phyloP scores from a whole-genome alignment of 2,329 filamentous ascomycete species.

The Lachnellula arida region DNA sequence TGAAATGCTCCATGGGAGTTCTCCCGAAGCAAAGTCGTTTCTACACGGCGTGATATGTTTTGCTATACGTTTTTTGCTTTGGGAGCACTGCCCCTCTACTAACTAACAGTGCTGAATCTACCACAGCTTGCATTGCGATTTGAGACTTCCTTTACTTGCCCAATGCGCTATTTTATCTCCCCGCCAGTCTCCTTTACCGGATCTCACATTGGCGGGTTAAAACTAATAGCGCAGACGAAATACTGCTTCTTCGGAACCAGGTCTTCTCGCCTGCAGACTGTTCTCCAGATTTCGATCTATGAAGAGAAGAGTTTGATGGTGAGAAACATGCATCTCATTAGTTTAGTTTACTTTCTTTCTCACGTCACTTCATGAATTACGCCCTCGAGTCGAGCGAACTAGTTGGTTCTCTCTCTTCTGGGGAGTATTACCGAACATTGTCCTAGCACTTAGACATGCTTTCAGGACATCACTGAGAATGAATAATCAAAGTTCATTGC shows the following conservation, averaged over 20 bases:
- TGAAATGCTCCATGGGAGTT: conserved; percentile 74
- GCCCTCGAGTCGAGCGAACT: too few species aligned
- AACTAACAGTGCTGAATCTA: conserved; percentile 12
- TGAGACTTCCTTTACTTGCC: neutral
- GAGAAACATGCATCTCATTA: conserved; percentile 65
- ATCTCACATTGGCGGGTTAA: conserved; percentile 79
- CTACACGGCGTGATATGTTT: conserved; percentile 19
- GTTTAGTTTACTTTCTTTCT: neutral
- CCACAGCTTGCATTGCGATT: too few species aligned
- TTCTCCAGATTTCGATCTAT: conserved; percentile 55
- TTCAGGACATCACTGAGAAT: neutral
- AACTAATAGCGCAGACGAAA: conserved; percentile 84
- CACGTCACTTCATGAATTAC: neutral
- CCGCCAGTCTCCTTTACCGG: conserved; percentile 57
- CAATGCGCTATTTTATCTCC: conserved; percentile 79
- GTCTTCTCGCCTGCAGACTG: conserved; percentile 78
- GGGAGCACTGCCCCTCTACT: conserved; percentile 25
- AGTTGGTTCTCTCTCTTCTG: too few species aligned
- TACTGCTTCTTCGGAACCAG: conserved; percentile 38
- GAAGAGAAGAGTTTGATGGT: conserved; percentile 79
- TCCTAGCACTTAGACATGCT: too few species aligned
- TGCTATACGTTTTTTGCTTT: conserved; percentile 31
- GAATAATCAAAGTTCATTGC: neutral
- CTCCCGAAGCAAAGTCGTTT: conserved; percentile 54
- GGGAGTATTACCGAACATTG: too few species aligned